A percentile compares a stretch with the other conserved stretches of the same genome.
phyloP scores from a whole-genome alignment of 2,329 filamentous ascomycete genomes.

The Pleurostoma richardsiae region DNA sequence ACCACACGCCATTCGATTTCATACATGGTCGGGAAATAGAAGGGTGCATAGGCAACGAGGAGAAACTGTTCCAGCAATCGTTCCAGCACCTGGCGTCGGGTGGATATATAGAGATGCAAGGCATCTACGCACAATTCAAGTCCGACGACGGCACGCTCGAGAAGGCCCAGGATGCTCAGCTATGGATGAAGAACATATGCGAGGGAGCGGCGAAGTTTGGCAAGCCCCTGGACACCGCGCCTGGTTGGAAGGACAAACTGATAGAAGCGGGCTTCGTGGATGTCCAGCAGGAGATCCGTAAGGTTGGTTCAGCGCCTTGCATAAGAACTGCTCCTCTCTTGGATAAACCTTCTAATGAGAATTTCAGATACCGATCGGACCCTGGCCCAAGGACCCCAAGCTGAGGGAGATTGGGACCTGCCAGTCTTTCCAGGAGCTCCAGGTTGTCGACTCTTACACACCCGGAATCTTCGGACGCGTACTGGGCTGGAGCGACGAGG shows the following conservation, averaged over 20 bases:
- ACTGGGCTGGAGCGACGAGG: slow-evolving; percentile 12
- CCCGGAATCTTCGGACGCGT: slow-evolving; percentile 14
- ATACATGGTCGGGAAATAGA: slow-evolving; percentile 15
- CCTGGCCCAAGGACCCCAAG: not conserved
- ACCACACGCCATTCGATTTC: slow-evolving; percentile 14
- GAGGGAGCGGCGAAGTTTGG: slow-evolving; percentile 9
- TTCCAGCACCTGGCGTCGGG: slow-evolving; percentile 14
- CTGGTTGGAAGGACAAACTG: slow-evolving; percentile 12
- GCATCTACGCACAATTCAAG: slow-evolving; percentile 11
- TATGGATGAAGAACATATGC: slow-evolving; percentile 11
- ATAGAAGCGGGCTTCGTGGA: slow-evolving; percentile 23
- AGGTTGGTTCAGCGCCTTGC: not conserved
- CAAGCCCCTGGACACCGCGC: slow-evolving; percentile 3
- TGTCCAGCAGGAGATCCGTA: slow-evolving; percentile 17
- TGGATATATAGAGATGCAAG: slow-evolving; percentile 15
- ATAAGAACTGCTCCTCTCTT: not conserved
- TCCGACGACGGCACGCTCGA: slow-evolving; percentile 11
- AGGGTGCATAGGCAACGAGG: slow-evolving; percentile 10
- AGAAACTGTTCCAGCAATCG: slow-evolving; percentile 8
- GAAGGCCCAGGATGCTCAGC: slow-evolving; percentile 11
- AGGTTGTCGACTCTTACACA: not conserved
- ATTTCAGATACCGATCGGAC: not conserved
- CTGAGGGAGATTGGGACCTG: not conserved
- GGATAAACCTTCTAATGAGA: not conserved
- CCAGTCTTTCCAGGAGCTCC: not conserved